Evolutionary conservation across 345 rosid species (phyloP), one percentile per base, ranked within the genome.

Genomic region (Lagerstroemia speciosa): DNA sequence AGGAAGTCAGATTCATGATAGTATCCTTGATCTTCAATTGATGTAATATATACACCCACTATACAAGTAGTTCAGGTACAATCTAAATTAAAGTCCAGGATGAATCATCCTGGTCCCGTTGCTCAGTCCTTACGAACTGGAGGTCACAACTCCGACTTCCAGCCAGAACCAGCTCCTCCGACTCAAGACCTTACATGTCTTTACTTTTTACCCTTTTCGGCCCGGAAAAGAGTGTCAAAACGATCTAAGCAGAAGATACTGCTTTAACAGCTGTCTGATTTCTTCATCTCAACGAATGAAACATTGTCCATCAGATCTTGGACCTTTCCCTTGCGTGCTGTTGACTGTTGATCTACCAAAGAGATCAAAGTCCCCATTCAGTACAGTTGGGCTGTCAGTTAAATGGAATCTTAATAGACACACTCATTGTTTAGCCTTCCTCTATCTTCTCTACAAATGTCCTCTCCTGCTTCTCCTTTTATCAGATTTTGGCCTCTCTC

Each of bases 81-180:
- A n/a, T n/a, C n/a, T n/a, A n/a, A n/a, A n/a, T n/a, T n/a, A n/a
- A n/a, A n/a, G n/a, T n/a, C n/a, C n/a, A n/a, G n/a, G n/a, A n/a
- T n/a, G n/a, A n/a, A n/a, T n/a, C n/a, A n/a, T n/a, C n/a, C n/a
- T n/a, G 89, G 86, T 90, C 92, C 87, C 88, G 89, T 88, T 86
- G 95, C 91, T 91, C 95, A 88, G 97, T 27, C 43, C 68, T 66
- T 66, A 66, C 43, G 68, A 41, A 55, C 53, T 43, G 33, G 17
- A 24, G 36, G 55, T 66, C 50, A 33, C 55, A n/a, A 53, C 60
- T 9, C 14, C 0, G 30, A 38, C 50, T 57, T 57, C 20, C 30
- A 2, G 63, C 30, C 60, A 9, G 2, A 41, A 41, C 12, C 7
- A 1, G 30, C 0, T 20, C 55, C 24, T 20, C n/a, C 24, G 55